Conservation (phyloP, 805 yeast species). For the Hanseniaspora guilliermondii region DNA sequence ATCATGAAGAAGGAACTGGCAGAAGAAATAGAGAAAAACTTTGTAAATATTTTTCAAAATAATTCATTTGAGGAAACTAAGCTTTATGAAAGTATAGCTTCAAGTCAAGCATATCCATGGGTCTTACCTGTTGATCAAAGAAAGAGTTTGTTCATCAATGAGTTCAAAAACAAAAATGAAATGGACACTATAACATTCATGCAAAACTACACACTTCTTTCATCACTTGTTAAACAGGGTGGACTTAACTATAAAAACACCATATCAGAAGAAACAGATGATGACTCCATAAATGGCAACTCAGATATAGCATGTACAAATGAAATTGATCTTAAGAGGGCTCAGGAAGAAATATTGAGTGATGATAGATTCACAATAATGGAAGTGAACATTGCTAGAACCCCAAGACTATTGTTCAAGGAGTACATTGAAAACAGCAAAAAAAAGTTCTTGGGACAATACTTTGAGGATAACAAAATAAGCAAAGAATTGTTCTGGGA, state of each 20-base stretch:
- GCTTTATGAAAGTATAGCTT: not conserved
- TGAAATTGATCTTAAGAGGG: not conserved
- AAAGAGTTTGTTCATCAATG: not conserved
- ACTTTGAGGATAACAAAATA: not conserved
- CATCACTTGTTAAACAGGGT: slow-evolving; percentile 5
- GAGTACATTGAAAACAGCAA: not conserved
- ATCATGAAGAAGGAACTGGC: not conserved
- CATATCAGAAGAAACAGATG: not conserved
- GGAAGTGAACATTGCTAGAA: not conserved
- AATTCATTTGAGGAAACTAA: not conserved
- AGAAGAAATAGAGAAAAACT: not conserved
- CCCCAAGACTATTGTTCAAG: not conserved
- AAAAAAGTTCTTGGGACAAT: slow-evolving; percentile 6
- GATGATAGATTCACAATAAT: not conserved
- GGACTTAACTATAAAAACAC: slow-evolving; percentile 2
- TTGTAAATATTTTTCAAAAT: not conserved
- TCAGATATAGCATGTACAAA: not conserved
- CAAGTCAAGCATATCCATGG: not conserved
- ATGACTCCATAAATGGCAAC: not conserved
- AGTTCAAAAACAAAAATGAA: not conserved
- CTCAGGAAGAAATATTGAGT: not conserved
- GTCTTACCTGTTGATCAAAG: not conserved
- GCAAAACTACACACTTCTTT: slow-evolving; percentile 2
- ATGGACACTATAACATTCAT: not conserved
- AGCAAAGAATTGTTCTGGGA: slow-evolving; percentile 5